Conservation (phyloP, 2,329 filamentous ascomycete genomes). For the Alternaria arborescens region DNA sequence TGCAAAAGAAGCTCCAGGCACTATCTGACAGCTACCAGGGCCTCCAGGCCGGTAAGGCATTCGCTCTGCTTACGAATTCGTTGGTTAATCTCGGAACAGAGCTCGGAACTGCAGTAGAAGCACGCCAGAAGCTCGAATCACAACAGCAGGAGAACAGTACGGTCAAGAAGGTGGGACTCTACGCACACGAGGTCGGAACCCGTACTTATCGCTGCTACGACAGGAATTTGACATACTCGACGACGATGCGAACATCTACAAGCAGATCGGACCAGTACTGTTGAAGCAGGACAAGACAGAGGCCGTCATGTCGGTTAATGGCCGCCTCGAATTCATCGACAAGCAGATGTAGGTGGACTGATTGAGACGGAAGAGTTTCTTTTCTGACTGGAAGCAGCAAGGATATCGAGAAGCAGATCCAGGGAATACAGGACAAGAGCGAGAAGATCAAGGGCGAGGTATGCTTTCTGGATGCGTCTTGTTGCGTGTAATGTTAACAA, state of each 20-base stretch:
- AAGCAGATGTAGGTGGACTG: conserved; percentile 79
- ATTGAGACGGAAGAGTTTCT: background rate
- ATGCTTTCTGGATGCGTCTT: conserved; percentile 13
- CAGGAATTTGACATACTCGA: conserved; percentile 84
- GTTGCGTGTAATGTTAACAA: conserved; percentile 7
- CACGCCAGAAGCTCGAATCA: conserved; percentile 89
- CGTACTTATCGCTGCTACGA: conserved; percentile 2
- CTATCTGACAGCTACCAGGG: conserved; percentile 89
- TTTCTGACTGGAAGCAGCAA: conserved; percentile 57
- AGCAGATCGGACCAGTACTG: conserved; percentile 89
- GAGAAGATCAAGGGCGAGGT: conserved; percentile 73
- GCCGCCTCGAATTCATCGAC: conserved; percentile 88
- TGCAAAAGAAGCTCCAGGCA: conserved; percentile 79
- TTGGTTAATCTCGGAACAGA: conserved; percentile 63
- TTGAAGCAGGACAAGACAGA: conserved; percentile 94
- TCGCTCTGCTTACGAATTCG: background rate
- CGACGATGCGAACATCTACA: conserved; percentile 91
- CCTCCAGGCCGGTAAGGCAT: conserved; percentile 76
- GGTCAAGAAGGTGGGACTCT: conserved; percentile 74
- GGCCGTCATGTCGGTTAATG: conserved; percentile 89
- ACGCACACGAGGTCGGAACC: background rate
- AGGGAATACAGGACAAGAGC: conserved; percentile 69
- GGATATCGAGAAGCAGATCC: conserved; percentile 72
- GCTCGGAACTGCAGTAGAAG: conserved; percentile 76
- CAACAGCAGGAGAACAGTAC: conserved; percentile 92